phyloP scores from a whole-genome alignment of 2,329 filamentous ascomycete species.

The Diplocarpon mali region DNA sequence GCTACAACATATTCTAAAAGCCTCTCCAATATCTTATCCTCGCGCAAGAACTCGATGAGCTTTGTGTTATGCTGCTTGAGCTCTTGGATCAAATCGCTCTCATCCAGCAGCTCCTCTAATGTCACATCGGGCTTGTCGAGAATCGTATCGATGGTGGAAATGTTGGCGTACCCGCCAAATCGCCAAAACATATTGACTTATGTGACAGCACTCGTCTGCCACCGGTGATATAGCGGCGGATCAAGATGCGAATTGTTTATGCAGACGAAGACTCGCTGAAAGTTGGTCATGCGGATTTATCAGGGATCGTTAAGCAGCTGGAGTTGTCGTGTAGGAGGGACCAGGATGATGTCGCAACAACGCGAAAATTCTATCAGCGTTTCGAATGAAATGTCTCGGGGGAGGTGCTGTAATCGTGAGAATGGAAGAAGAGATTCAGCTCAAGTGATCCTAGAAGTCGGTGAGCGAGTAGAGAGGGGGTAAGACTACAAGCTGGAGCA shows the following conservation, averaged over 20 bases:
- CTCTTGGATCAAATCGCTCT: slow-evolving; percentile 93
- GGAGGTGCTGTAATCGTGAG: slow-evolving; percentile 10
- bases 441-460: slow-evolving; percentile 8
- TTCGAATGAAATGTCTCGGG: slow-evolving; percentile 12
- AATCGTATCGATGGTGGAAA: slow-evolving; percentile 91
- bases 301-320: slow-evolving; percentile 14
- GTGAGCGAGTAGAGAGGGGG: slow-evolving; percentile 5
- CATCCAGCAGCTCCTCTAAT: slow-evolving; percentile 90
- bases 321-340: slow-evolving; percentile 14
- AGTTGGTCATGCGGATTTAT: slow-evolving; percentile 26
- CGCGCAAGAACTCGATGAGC: slow-evolving; percentile 88
- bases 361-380: slow-evolving; percentile 13
- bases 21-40: slow-evolving; percentile 72
- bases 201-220: slow-evolving; percentile 24
- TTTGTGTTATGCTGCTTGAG: slow-evolving; percentile 97
- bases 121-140: slow-evolving; percentile 93
- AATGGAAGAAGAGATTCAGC: slow-evolving; percentile 17
- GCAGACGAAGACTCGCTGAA: slow-evolving; percentile 14
- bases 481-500: slow-evolving; percentile 11
- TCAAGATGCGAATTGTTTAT: slow-evolving; percentile 15
- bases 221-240: slow-evolving; percentile 17
- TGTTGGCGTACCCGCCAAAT: slow-evolving; percentile 96
- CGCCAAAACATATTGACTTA: slow-evolving; percentile 90
- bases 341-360: slow-evolving; percentile 10
- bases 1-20: slow-evolving; percentile 88